phyloP scores from a whole-genome alignment of 257 asterid genomes.

The Hygrophila difformis region DNA sequence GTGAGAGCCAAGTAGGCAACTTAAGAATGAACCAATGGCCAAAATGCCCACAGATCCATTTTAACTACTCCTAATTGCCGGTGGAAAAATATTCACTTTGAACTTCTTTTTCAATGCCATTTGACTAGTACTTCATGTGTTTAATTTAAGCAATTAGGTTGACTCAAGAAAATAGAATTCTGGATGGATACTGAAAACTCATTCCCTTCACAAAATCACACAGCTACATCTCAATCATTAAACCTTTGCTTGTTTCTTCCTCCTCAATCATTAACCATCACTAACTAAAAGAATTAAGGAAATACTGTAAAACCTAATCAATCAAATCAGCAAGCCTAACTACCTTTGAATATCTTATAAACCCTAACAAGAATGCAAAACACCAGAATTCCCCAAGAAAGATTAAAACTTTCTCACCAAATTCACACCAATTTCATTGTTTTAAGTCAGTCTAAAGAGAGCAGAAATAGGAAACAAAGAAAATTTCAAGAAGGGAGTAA shows the following conservation, averaged over 20 bases:
- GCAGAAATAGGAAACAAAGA: neutral
- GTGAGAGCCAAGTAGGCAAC: neutral
- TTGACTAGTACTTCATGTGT: neutral
- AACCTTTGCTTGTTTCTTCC: neutral
- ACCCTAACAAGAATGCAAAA: conserved; percentile 10
- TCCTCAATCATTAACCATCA: neutral
- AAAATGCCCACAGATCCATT: neutral
- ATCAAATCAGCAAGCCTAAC: neutral
- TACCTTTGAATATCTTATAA: conserved; percentile 4
- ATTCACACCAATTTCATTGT: conserved; percentile 6
- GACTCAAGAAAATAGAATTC: neutral
- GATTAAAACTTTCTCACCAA: conserved; percentile 16
- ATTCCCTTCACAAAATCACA: conserved; percentile 7
- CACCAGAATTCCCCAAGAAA: conserved; percentile 13
- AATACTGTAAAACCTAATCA: neutral
- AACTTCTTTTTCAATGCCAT: conserved; percentile 4
- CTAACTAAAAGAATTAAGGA: neutral
- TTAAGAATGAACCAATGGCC: neutral
- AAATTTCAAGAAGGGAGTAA: neutral
- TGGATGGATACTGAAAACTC: neutral
- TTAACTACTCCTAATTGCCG: conserved; percentile 13
- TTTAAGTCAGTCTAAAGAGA: neutral
- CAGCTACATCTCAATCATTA: conserved; percentile 9
- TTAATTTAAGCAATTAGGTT: neutral
- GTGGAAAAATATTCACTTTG: conserved; percentile 10